Evolutionary conservation across 805 yeast genomes (phyloP).

Genomic region (Zygosaccharomyces kombuchaensis): DNA sequence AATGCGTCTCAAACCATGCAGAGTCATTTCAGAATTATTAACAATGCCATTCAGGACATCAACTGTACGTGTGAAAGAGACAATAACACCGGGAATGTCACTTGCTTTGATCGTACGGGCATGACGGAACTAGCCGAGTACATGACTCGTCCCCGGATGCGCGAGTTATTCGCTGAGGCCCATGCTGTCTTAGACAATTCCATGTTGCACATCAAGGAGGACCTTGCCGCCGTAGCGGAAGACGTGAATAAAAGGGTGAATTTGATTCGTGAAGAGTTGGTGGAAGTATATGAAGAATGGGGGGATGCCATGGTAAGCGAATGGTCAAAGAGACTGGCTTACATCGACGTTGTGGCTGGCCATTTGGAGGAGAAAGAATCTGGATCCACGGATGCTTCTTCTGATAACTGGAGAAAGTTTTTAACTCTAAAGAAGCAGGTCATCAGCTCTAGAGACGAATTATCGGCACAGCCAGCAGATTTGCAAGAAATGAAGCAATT

Average conservation of each 20-base stretch:
- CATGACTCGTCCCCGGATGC: constrained; percentile 45
- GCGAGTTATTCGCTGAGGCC: constrained; percentile 39
- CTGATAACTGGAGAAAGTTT: constrained; percentile 59
- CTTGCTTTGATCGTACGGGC: constrained; percentile 35
- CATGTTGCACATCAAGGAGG: constrained; percentile 34
- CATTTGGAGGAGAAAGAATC: constrained; percentile 11
- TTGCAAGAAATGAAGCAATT: constrained; percentile 31
- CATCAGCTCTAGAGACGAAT: constrained; percentile 50
- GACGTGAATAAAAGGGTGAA: constrained; percentile 37
- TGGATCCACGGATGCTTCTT: constrained; percentile 36
- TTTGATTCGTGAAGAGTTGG: constrained; percentile 41
- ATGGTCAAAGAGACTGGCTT: constrained; percentile 56
- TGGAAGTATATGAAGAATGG: constrained; percentile 71
- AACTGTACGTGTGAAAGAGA: constrained; percentile 34
- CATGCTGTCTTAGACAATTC: constrained; percentile 29
- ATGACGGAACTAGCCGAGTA: constrained; percentile 35
- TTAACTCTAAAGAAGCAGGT: constrained; percentile 52
- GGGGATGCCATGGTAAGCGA: constrained; percentile 63
- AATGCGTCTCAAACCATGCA: constrained; percentile 30
- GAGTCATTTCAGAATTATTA: constrained; percentile 27
- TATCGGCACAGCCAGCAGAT: constrained; percentile 38
- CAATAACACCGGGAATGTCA: constrained; percentile 33
- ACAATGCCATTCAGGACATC: constrained; percentile 37
- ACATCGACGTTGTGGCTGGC: constrained; percentile 31
- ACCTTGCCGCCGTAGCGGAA: constrained; percentile 31